Evolutionary conservation across 2,329 filamentous ascomycete species (phyloP), one percentile per base, ranked within the genome.

Genomic region (Anisogramma anomala): DNA sequence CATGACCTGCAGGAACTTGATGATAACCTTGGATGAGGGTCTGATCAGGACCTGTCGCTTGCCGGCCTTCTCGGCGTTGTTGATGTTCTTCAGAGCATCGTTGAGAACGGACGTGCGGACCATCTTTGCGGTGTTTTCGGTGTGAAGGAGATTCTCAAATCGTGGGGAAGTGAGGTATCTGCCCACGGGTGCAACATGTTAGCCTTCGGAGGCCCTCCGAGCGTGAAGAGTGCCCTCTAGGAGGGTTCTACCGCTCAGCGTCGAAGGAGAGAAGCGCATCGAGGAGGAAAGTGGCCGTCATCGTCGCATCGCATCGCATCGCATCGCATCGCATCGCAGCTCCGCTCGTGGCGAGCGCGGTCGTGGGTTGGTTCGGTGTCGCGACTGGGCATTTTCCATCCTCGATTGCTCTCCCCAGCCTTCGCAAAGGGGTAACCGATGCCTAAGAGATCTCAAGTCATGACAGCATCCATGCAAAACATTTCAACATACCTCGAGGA

Each of bases 21-120:
- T 74, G 62, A 98, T 98, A 77, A 98, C 91, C 84, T 98, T 98
- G 70, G 91, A 96, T 68, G 79, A 84, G 59, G 93, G 91, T 62
- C 88, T 82, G 78, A 98, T 95, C 68, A 98, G 64, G 65, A 96
- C 91, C 76, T 98, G 91, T 65, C 91, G 88, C 84, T 96, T 96
- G 74, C 91, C 91, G 59, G 84, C 77, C 84, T 98, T 96, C 81
- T 98, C 93, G 77, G 91, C 91, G 71, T 98, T 98, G 87, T 98
- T 98, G 83, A 98, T 96, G 76, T 80, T 77, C 69, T 94, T 94
- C 63, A 95, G 84, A 66, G 85, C 87, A 82, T 98, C 91, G 79
- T 96, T 93, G 71, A 98, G 88, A 64, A 96, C 91, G 68, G 87
- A 94, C 63, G 91, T 96, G 76, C 85, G 87, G 72, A 95, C 88